Percentiles rank a stretch among this genome's conserved stretches.
Evolutionary conservation across 1,139 yeast species (phyloP).

Genomic region (Taphrina populina): DNA sequence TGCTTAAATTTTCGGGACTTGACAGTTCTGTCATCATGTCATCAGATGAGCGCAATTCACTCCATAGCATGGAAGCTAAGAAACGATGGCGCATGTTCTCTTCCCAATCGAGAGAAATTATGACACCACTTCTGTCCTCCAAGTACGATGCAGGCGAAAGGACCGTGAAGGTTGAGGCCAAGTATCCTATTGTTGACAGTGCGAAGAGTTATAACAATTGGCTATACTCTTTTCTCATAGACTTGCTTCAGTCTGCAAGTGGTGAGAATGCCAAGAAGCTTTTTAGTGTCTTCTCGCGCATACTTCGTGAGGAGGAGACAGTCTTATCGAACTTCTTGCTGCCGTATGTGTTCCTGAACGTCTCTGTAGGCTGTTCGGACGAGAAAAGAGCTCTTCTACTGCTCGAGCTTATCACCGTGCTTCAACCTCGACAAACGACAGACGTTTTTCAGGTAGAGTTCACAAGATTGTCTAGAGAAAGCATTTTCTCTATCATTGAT

Average conservation of each 20-base stretch:
- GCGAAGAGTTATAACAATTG: slow-evolving; percentile 55
- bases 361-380: slow-evolving; percentile 56
- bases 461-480: slow-evolving; percentile 32
- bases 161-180: slow-evolving; percentile 46
- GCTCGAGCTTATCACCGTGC: slow-evolving; percentile 57
- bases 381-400: slow-evolving; percentile 49
- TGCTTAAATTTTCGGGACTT: slow-evolving; percentile 64
- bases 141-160: slow-evolving; percentile 59
- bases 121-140: slow-evolving; percentile 73
- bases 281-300: slow-evolving; percentile 63
- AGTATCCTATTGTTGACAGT: slow-evolving; percentile 55
- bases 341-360: slow-evolving; percentile 73
- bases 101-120: slow-evolving; percentile 68
- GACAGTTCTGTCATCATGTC: slow-evolving; percentile 45
- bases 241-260: slow-evolving; percentile 54
- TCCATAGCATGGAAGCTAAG: slow-evolving; percentile 40
- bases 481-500: slow-evolving; percentile 57
- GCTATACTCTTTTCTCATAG: slow-evolving; percentile 69
- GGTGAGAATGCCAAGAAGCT: slow-evolving; percentile 53
- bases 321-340: slow-evolving; percentile 45
- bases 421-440: background rate
- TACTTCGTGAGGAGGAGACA: slow-evolving; percentile 62
- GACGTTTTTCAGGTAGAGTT: slow-evolving; percentile 26
- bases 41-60: slow-evolving; percentile 20
- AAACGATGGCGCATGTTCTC: slow-evolving; percentile 62